Evolutionary conservation across 1,284 basidiomycete genomes (phyloP).

Genomic region (Papiliotrema laurentii): DNA sequence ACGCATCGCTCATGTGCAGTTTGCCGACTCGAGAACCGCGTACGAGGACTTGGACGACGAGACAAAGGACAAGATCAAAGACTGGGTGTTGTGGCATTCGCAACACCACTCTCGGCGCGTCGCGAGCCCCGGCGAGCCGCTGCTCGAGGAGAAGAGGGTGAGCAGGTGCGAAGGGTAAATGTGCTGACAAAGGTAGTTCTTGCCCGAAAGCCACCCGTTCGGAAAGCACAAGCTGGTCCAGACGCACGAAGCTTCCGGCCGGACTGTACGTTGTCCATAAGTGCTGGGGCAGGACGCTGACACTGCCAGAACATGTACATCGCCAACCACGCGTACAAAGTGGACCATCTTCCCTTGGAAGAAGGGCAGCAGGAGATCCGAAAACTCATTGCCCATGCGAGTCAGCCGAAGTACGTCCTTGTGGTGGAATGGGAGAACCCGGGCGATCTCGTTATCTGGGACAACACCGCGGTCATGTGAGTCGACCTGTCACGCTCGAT

Average conservation of each 20-base stretch:
- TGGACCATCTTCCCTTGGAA: slow-evolving; percentile 10
- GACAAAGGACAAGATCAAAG: slow-evolving; percentile 7
- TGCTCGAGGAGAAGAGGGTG: slow-evolving; percentile 15
- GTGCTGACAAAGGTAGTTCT: not conserved
- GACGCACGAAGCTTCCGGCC: slow-evolving; percentile 16
- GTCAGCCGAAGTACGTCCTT: slow-evolving; percentile 15
- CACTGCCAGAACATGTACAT: slow-evolving; percentile 21
- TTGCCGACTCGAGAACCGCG: slow-evolving; percentile 20
- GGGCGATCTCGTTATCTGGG: slow-evolving; percentile 23
- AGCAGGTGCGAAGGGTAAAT: slow-evolving; percentile 1
- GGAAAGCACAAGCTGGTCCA: slow-evolving; percentile 25
- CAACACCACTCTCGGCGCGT: slow-evolving; percentile 20
- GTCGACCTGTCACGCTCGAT: not conserved
- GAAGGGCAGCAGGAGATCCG: slow-evolving; percentile 19
- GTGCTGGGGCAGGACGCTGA: not conserved
- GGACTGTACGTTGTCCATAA: slow-evolving; percentile 1
- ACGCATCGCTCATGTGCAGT: no score
- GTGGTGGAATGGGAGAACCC: slow-evolving; percentile 12
- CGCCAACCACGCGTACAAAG: slow-evolving; percentile 21
- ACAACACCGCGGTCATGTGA: slow-evolving; percentile 22
- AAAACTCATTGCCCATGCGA: slow-evolving; percentile 13
- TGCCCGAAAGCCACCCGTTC: slow-evolving; percentile 14
- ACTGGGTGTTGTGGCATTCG: slow-evolving; percentile 14
- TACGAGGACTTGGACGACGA: slow-evolving; percentile 15
- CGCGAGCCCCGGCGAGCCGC: slow-evolving; percentile 14